Conservation (phyloP, 805 yeast genomes). For the Debaryomyces tyrocola region DNA sequence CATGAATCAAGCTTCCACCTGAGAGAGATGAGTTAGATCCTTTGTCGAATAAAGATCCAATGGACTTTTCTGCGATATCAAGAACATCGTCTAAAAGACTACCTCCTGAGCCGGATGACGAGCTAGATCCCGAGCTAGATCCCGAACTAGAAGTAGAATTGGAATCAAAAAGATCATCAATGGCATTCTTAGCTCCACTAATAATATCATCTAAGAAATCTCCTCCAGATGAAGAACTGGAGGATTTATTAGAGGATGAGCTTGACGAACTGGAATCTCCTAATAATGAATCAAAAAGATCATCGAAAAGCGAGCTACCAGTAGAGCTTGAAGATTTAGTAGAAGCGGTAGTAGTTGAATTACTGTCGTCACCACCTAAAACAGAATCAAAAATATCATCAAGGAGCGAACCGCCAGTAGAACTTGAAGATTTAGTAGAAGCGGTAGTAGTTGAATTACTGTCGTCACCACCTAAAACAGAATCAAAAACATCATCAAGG, state of each 20-base stretch:
- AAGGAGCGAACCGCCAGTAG: constrained; percentile 1
- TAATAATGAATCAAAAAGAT: constrained; percentile 3
- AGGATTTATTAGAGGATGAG: not conserved
- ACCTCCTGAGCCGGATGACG: not conserved
- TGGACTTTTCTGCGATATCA: constrained; percentile 4
- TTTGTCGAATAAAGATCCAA: constrained; percentile 4
- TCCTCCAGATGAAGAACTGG: not conserved
- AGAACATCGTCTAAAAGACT: constrained; percentile 3
- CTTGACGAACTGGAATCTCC: constrained; percentile 7
- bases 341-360: not conserved
- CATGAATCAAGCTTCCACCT: not conserved
- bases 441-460: not conserved
- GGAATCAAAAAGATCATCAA: constrained; percentile 3
- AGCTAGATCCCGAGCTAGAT: not conserved
- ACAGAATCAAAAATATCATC: constrained; percentile 3
- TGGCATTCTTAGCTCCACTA: constrained; percentile 2
- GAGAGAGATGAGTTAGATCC: constrained; percentile 1
- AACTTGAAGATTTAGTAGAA: constrained; percentile 2
- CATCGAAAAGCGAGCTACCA: not conserved
- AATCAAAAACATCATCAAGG: constrained; percentile 4
- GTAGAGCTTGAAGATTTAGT: constrained; percentile 3
- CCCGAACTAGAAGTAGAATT: not conserved
- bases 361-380: not conserved
- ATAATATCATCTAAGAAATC: constrained; percentile 4
- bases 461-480: not conserved